Base-by-base conservation (phyloP, 2,329 filamentous ascomycete species). In the Colletotrichum falcatum region DNA sequence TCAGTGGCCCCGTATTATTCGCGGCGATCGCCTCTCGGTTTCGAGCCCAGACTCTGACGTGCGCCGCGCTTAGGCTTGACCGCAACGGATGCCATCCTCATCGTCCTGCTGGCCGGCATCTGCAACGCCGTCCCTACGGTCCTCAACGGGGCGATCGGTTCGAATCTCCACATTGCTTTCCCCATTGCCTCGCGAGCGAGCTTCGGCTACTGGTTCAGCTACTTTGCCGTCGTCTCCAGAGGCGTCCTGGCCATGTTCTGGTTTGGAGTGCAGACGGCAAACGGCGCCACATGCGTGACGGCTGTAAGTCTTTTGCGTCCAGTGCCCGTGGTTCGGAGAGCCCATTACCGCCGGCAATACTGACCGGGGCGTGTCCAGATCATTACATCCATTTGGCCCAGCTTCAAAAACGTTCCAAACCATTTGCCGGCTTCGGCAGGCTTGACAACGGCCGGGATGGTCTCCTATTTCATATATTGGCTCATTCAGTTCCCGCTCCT, bases 391-490 rank as follows among this genome's bases (percentile, higher is more conserved):
- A 81, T 83, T 65, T 83, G 81, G 82, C 81, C 81, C 1, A 79
- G 77, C 18, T 82, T 80, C 65, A 72, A 74, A 30, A 76, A 75
- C 71, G 76, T 83, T n/a, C 77, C 79, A 5, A 83, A 84, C 64
- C 76, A 78, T 44, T 76, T 84, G n/a, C 78, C 80, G 2, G 74
- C 74, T 1, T 76, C 75, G 26, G 77, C 78, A 11, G 79, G 79
- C 14, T 73, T 77, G 65, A 74, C 74, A 71, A 77, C 81, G 53
- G 79, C 81, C 26, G 81, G 78, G 2, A 74, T 85, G 71, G 75
- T 85, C 6, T 84, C 78, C 46, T 81, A 83, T 70, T 83, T 86
- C 62, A 75, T 85, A 18, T 86, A 84, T 74, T 86, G 83, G 80
- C 81, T 84, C 49, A 74, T 82, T 4, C 84, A 86, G 73, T 82